Conservation (phyloP, 163 green algal species). For the Chlamydomonas reinhardtii region DNA sequence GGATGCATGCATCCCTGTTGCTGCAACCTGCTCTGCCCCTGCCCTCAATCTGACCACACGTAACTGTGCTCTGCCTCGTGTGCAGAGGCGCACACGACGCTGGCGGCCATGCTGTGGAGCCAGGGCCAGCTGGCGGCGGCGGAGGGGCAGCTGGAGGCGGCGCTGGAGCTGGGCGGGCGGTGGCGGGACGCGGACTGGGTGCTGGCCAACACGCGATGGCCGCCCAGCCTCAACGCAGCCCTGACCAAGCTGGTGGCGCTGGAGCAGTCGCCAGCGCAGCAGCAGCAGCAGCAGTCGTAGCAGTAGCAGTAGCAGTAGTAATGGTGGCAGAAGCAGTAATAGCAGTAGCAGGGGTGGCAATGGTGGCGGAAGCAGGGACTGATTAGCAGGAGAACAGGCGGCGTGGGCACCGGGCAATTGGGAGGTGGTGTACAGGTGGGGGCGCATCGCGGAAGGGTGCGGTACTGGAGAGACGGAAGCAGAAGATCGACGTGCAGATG, state of each 20-base stretch:
- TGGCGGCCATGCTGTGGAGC: conserved; percentile 40
- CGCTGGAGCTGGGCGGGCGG: conserved; percentile 36
- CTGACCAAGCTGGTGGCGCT: conserved; percentile 29
- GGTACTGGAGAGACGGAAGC: no score
- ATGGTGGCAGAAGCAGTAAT: no score
- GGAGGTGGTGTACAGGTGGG: no score
- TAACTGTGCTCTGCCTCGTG: no score
- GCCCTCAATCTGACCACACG: background rate
- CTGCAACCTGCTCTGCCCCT: no score
- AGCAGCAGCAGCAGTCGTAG: background rate
- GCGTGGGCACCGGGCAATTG: no score
- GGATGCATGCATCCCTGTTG: no score
- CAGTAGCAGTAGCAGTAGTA: no score
- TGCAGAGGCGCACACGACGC: conserved; percentile 35
- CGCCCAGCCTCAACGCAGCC: background rate
- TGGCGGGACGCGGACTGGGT: conserved; percentile 32
- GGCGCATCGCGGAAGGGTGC: no score
- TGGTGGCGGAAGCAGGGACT: no score
- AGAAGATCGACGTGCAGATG: no score
- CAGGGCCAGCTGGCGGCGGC: conserved; percentile 34
- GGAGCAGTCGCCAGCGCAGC: background rate
- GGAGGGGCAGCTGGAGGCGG: conserved; percentile 46
- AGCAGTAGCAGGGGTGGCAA: background rate
- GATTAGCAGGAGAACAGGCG: background rate
- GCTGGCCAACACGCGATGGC: conserved; percentile 35